Evolutionary conservation across 2,329 filamentous ascomycete genomes (phyloP).

Genomic region (Trichoderma harzianum): DNA sequence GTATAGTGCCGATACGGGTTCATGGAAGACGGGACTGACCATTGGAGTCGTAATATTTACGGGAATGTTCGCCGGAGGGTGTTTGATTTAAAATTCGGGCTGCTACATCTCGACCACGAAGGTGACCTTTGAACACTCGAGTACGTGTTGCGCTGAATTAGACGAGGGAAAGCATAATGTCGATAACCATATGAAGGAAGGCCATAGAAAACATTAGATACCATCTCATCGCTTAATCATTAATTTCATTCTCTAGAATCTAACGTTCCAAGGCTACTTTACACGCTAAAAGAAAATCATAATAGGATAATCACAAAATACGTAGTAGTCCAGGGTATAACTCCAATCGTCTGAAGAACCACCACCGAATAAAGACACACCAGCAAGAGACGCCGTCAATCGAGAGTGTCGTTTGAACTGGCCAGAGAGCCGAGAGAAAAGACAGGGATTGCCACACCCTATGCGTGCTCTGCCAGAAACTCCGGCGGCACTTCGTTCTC

Average conservation of each 20-base stretch:
- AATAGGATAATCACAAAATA: neutral
- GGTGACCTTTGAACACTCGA: too few species aligned
- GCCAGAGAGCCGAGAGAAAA: neutral
- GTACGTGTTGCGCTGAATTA: too few species aligned
- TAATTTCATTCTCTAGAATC: neutral
- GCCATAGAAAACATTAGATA: neutral
- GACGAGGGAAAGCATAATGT: too few species aligned
- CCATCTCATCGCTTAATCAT: neutral
- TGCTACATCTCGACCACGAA: too few species aligned
- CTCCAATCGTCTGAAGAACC: neutral
- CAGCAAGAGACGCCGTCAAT: neutral
- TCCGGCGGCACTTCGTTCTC: conserved; percentile 51
- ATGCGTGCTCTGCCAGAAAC: conserved; percentile 46
- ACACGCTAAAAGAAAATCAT: neutral
- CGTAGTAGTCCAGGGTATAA: neutral
- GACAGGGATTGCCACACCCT: neutral
- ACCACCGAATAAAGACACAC: neutral
- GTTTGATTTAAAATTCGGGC: too few species aligned
- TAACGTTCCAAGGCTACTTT: neutral
- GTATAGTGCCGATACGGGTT: too few species aligned
- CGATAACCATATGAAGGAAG: too few species aligned
- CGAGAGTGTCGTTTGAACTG: neutral
- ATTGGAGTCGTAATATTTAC: too few species aligned
- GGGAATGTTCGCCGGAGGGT: too few species aligned
- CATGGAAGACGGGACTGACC: too few species aligned